Conservation (phyloP, 371 early-diverging fungal genomes). For the Mucor irregularis region DNA sequence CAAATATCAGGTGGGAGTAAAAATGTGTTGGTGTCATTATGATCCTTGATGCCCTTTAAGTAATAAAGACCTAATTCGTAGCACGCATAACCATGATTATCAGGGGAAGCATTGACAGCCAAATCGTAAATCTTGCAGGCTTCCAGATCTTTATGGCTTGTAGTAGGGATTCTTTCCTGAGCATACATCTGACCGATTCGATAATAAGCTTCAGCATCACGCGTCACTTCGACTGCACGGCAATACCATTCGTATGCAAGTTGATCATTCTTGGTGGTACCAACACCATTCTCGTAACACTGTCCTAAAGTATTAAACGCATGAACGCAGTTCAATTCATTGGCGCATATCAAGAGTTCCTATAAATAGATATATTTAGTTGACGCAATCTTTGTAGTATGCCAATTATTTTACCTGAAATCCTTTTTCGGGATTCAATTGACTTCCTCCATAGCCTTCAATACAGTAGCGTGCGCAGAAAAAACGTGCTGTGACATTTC, state of each 20-base stretch:
- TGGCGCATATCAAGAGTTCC: conserved; percentile 45
- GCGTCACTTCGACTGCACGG: conserved; percentile 33
- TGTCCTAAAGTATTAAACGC: conserved; percentile 45
- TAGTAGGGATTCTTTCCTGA: conserved; percentile 15
- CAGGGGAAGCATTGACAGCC: conserved; percentile 29
- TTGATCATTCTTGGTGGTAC: conserved; percentile 47
- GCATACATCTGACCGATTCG: conserved; percentile 41
- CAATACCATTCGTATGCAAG: conserved; percentile 44
- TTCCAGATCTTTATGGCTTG: conserved; percentile 27
- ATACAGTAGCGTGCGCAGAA: conserved; percentile 46
- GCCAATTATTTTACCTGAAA: conserved; percentile 28
- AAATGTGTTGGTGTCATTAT: background rate
- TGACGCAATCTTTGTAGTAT: background rate
- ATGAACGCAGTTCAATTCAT: conserved; percentile 33
- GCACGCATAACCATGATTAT: conserved; percentile 33
- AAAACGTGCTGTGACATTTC: conserved; percentile 38
- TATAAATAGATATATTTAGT: conserved; percentile 10
- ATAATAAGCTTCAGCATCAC: conserved; percentile 46
- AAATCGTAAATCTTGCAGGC: conserved; percentile 34
- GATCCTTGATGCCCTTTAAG: conserved; percentile 27
- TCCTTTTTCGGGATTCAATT: conserved; percentile 37
- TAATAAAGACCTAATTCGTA: conserved; percentile 40
- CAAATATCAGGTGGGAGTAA: conserved; percentile 15
- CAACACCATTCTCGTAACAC: conserved; percentile 49
- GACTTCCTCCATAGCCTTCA: conserved; percentile 38